A percentile compares a stretch with the other conserved stretches of the same genome.
These are phyloP conservation scores for Trichoderma simmonsii DNA, from an alignment of 2,329 filamentous ascomycete species.

Conservation along the genomic window DNA sequence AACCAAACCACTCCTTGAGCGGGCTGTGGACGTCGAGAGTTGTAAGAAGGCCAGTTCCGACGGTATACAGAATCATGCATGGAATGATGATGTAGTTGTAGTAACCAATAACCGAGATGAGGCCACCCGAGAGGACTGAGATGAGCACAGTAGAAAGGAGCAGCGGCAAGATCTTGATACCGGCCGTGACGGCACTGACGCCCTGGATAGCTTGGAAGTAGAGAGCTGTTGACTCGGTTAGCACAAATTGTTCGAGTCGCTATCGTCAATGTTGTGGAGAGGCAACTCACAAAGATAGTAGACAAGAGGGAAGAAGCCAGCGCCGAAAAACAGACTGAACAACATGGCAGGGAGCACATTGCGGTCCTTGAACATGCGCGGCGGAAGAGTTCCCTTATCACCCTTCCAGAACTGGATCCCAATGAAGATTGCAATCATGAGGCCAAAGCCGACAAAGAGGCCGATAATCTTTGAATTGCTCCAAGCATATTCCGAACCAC, in stretches of 20 bases:
- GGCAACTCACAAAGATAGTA: constrained; percentile 48
- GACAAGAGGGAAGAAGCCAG: constrained; percentile 51
- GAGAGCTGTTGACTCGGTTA: constrained; percentile 34
- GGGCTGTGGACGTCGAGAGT: constrained; percentile 48
- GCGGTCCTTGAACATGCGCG: constrained; percentile 44
- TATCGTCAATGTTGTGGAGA: not conserved
- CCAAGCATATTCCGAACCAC: constrained; percentile 52
- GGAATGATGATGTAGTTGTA: constrained; percentile 40
- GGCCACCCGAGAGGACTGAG: constrained; percentile 42
- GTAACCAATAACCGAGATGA: constrained; percentile 45
- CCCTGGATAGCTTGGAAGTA: constrained; percentile 55
- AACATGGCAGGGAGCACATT: constrained; percentile 40
- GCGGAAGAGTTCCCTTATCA: constrained; percentile 46
- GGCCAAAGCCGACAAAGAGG: constrained; percentile 47
- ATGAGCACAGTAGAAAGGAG: constrained; percentile 49
- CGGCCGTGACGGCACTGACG: constrained; percentile 50
- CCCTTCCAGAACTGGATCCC: constrained; percentile 43
- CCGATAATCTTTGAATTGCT: constrained; percentile 46
- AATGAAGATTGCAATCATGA: constrained; percentile 46
- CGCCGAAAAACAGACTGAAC: constrained; percentile 49
- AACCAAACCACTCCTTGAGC: constrained; percentile 54
- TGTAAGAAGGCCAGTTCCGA: constrained; percentile 54
- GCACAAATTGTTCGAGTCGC: not conserved
- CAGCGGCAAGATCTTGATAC: constrained; percentile 53
- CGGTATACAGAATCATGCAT: constrained; percentile 39